Base-by-base conservation (phyloP, 1,284 basidiomycete genomes). In the Malassezia psittaci region DNA sequence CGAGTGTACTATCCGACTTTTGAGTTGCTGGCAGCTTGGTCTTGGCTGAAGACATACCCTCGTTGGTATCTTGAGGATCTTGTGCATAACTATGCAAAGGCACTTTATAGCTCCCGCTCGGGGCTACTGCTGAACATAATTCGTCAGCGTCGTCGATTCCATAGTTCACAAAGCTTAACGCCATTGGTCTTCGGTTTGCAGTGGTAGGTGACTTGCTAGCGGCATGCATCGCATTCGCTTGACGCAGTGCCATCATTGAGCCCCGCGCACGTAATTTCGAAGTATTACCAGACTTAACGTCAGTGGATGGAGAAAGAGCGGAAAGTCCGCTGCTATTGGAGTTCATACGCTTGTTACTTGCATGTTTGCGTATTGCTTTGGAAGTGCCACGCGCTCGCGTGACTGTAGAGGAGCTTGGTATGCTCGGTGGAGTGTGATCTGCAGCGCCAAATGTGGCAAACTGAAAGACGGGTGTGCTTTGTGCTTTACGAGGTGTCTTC, bases 61-160 rank as follows among this genome's bases (percentile, higher is more conserved):
- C 48, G n/a, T 18, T 41, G 2, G 40, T 37, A 29, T 38, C 47
- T 6, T 32, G 18, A 3, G 38, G 36, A 21, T 48, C 50, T n/a
- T 36, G 51, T 66, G 41, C 1, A 35, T 61, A 67, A 3, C 67
- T 63, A 15, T 63, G 63, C 8, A 71, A 51, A 3, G 69, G 67
- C 16, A 68, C 62, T 49, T 73, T 73, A 61, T 69, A 69, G 37
- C 57, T 61, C 21, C 70, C 70, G 44, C 61, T 64, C 1, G 70
- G 70, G 10, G 70, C 68, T 0, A 73, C 70, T 1, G 69, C 70
- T 4, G 68, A 65, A 33, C 70, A 73, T 21, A 73, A 62, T 54
- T 72, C 70, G 35, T 72, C 66, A 10, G 70, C 70, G 52, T 73
- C 69, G 18, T 72, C 58, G 51, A 73, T 64, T 12, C 70, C 70